Evolutionary conservation across 192 early-diverging fungal species (phyloP).

Genomic region (Pilaira anomala): DNA sequence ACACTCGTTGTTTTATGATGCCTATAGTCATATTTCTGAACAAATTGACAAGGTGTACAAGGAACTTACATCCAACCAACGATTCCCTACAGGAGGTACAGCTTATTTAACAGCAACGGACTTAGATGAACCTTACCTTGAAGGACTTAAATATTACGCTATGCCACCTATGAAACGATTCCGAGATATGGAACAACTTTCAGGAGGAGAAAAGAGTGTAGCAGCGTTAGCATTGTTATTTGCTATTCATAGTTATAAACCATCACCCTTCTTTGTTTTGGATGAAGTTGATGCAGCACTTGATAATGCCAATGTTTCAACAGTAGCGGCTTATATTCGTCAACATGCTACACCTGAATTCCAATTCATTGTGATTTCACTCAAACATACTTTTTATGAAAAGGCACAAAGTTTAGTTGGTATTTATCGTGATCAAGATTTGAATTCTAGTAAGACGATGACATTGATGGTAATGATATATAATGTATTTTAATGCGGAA

Average conservation of each 20-base stretch:
- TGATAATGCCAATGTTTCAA: slow-evolving; percentile 93
- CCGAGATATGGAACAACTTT: slow-evolving; percentile 98
- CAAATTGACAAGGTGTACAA: slow-evolving; percentile 96
- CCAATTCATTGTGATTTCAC: slow-evolving; percentile 98
- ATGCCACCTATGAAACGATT: slow-evolving; percentile 99
- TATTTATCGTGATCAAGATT: slow-evolving; percentile 88
- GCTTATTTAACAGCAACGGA: slow-evolving; percentile 93
- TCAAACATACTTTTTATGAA: slow-evolving; percentile 94
- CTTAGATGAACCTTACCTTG: slow-evolving; percentile 91
- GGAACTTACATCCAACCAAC: slow-evolving; percentile 81
- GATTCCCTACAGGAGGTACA: slow-evolving; percentile 90
- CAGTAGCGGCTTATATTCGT: slow-evolving; percentile 88
- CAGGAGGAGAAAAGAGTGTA: slow-evolving; percentile 98
- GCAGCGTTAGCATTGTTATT: slow-evolving; percentile 95
- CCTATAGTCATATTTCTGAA: slow-evolving; percentile 86
- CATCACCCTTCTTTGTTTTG: slow-evolving; percentile 98
- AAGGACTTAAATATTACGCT: slow-evolving; percentile 95
- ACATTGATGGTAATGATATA: slow-evolving; percentile 77
- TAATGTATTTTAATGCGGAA: too few species aligned
- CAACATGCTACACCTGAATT: slow-evolving; percentile 62
- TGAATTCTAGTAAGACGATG: slow-evolving; percentile 78
- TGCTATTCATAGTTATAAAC: slow-evolving; percentile 92
- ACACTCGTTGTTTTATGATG: slow-evolving; percentile 73
- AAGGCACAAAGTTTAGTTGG: slow-evolving; percentile 90
- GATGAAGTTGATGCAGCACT: slow-evolving; percentile 99